phyloP scores from a whole-genome alignment of 148 eudicot species.

The Selenicereus undatus region DNA sequence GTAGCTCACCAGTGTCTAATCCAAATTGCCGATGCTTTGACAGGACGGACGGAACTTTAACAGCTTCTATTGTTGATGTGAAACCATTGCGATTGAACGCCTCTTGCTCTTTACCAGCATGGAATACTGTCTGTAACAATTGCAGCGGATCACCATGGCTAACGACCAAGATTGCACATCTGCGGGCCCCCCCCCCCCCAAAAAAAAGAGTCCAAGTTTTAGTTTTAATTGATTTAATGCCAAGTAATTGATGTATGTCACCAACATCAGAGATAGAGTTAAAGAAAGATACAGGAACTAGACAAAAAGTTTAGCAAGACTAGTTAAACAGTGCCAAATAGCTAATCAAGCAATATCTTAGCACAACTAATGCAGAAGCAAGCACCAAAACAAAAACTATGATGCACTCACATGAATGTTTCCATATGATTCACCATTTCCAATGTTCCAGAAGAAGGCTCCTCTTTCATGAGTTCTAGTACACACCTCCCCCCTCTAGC shows the following conservation, averaged over 20 bases:
- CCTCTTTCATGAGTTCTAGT: too few relatives aligned
- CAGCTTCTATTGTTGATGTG: slow-evolving; percentile 47
- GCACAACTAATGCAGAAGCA: not conserved
- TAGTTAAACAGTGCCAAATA: not conserved
- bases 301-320: not conserved
- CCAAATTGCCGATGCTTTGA: slow-evolving; percentile 70
- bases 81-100: slow-evolving; percentile 28
- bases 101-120: slow-evolving; percentile 45
- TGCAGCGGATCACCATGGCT: slow-evolving; percentile 98
- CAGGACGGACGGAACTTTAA: slow-evolving; percentile 50
- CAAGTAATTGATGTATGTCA: not conserved
- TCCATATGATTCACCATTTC: too few relatives aligned
- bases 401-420: not conserved
- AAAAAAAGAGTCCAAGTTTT: not conserved
- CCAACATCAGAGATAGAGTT: not conserved
- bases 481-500: too few relatives aligned
- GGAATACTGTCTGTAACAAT: slow-evolving; percentile 69
- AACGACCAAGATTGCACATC: slow-evolving; percentile 74
- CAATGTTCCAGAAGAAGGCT: too few relatives aligned
- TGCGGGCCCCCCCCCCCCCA: slow-evolving; percentile 21
- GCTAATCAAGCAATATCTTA: not conserved
- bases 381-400: not conserved
- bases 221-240: not conserved
- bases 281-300: not conserved
- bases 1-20: slow-evolving; percentile 75